Base-by-base conservation (phyloP, 495 filamentous ascomycete genomes). In the Xylaria grammica region DNA sequence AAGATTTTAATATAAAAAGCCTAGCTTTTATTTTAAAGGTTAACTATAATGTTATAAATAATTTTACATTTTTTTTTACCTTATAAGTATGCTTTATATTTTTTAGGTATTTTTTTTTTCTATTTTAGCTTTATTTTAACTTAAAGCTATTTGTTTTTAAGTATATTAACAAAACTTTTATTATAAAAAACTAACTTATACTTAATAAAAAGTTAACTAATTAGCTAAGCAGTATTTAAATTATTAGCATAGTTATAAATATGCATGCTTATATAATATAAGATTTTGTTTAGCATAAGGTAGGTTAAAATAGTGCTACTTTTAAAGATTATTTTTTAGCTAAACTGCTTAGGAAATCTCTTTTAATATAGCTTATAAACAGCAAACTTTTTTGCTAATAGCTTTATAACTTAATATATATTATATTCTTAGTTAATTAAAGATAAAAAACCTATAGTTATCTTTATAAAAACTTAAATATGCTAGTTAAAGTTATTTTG, bases 51-150 rank as follows among this genome's bases (percentile, higher is more conserved):
- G 29, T 29, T 52, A n/a, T 52, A 52, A 52, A 52, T 52, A 52
- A 52, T 30, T n/a, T 52, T 52, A n/a, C 24, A 10, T 52, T 52
- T 20, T 10, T 7, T 29, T 52, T 30, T 27, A 4, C 5, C 24
- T 52, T 52, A 52, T 26, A 32, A 32, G 15, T 52, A 52, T 17
- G 4, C 10, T 52, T 52, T 17, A 30, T 30, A 52, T 52, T 52
- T 52, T 52, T 52, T 52, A 17, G 13, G 4, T 17, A 52, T 52
- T 52, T 52, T 52, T 52, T 52, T 52, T 52, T 52, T 52, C n/a
- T n/a, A 52, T 0, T 52, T 32, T 52, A 19, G 24, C 24, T 52
- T 52, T 52, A 52, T 52, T 11, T 52, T 13, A n/a, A 52, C 5
- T 52, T 52, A n/a, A 11, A 52, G n/a, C 7, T 32, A 52, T 53